These are phyloP conservation scores for Crucibulum laeve DNA, from an alignment of 768 basidiomycete species.

Conservation along the genomic window DNA sequence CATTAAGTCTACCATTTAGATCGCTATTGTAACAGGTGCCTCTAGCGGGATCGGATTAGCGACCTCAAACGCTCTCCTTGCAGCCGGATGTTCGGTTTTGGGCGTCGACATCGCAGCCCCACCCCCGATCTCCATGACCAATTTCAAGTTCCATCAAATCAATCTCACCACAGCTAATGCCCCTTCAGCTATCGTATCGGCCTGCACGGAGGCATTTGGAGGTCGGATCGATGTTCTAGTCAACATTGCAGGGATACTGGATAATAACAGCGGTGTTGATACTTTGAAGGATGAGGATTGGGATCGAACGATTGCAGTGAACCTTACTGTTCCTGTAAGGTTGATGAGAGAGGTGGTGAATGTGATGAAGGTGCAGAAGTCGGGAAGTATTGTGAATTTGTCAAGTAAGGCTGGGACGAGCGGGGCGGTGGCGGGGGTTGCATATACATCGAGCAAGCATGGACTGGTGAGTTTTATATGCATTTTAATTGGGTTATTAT, in stretches of 20 bases:
- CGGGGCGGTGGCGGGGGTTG: constrained; percentile 11
- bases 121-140: constrained; percentile 1
- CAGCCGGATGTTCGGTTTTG: constrained; percentile 2
- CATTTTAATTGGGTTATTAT: background rate
- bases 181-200: constrained; percentile 1
- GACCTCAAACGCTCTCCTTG: constrained; percentile 3
- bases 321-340: constrained; percentile 9
- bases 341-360: constrained; percentile 11
- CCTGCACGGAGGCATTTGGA: constrained; percentile 2
- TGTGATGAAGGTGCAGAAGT: constrained; percentile 9
- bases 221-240: constrained; percentile 5
- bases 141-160: background rate
- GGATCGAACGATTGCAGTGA: constrained; percentile 1
- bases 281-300: constrained; percentile 5
- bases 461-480: constrained; percentile 4
- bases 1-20: too few relatives aligned
- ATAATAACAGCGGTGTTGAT: background rate
- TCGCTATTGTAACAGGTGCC: constrained; percentile 10
- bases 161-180: background rate
- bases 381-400: constrained; percentile 13
- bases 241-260: constrained; percentile 6
- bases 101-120: constrained; percentile 5
- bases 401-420: constrained; percentile 11
- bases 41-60: constrained; percentile 8
- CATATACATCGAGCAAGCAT: constrained; percentile 13